These are phyloP conservation scores for Populus tomentosa DNA, from an alignment of 441 rosid genomes.

Conservation along the genomic window DNA sequence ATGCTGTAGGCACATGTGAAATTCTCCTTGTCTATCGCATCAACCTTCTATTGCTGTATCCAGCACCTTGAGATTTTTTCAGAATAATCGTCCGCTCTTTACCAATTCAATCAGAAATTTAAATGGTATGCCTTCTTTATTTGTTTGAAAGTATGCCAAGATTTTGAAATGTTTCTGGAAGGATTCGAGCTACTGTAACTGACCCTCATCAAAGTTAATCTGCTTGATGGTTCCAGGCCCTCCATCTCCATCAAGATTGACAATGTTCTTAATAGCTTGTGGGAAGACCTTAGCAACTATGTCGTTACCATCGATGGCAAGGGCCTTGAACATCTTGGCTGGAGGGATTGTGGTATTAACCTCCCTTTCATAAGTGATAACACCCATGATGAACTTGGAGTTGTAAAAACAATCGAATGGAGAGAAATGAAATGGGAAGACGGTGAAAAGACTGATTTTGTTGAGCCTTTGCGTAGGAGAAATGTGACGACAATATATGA, in stretches of 20 bases:
- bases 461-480: no score
- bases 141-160: no score
- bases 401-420: neutral
- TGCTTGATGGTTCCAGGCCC: slow-evolving; percentile 33
- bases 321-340: slow-evolving; percentile 29
- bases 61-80: neutral
- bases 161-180: no score
- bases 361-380: slow-evolving; percentile 14
- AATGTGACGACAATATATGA: no score
- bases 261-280: slow-evolving; percentile 24
- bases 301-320: slow-evolving; percentile 19
- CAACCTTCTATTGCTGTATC: slow-evolving; percentile 10
- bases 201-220: slow-evolving; percentile 18
- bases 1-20: slow-evolving; percentile 2
- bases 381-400: slow-evolving; percentile 1
- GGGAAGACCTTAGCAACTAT: slow-evolving; percentile 28
- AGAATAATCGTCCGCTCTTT: no score
- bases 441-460: neutral
- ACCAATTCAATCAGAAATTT: no score
- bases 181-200: no score
- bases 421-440: neutral
- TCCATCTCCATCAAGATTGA: slow-evolving; percentile 31
- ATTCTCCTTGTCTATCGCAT: slow-evolving; percentile 25
- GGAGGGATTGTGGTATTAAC: slow-evolving; percentile 12
- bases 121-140: no score